phyloP scores from a whole-genome alignment of 2,329 filamentous ascomycete species.

The Coniochaeta prunicola region DNA sequence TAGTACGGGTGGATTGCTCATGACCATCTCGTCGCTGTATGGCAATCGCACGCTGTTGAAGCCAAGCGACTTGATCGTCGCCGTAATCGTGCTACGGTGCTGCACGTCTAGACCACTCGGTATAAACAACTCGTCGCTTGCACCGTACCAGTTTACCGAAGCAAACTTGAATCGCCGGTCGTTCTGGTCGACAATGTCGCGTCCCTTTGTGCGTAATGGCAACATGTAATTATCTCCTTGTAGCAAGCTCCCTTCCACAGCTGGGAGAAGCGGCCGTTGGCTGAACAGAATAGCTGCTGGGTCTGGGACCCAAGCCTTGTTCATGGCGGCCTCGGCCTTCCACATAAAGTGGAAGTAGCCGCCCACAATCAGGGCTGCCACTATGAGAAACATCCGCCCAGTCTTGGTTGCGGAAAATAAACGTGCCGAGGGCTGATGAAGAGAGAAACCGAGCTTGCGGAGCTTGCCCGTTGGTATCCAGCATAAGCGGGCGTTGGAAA shows the following conservation, averaged over 20 bases:
- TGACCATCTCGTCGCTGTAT: conserved; percentile 63
- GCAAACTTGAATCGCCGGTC: conserved; percentile 54
- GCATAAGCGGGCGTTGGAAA: neutral
- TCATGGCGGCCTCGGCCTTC: conserved; percentile 35
- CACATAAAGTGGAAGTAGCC: conserved; percentile 35
- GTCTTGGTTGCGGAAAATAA: conserved; percentile 6
- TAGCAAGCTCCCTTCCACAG: conserved; percentile 34
- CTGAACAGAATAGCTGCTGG: conserved; percentile 36
- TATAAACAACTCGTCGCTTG: conserved; percentile 59
- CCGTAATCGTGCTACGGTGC: conserved; percentile 53
- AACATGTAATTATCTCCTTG: conserved; percentile 36
- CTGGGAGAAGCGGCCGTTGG: conserved; percentile 37
- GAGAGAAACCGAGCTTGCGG: neutral
- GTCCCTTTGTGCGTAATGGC: conserved; percentile 51
- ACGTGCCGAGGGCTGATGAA: neutral
- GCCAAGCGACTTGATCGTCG: conserved; percentile 51
- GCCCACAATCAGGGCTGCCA: conserved; percentile 27
- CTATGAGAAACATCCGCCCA: conserved; percentile 27
- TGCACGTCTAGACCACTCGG: conserved; percentile 56
- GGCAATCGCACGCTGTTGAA: conserved; percentile 66
- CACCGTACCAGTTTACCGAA: conserved; percentile 66
- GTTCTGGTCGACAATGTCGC: conserved; percentile 51
- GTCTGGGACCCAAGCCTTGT: conserved; percentile 43
- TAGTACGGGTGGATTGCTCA: conserved; percentile 47
- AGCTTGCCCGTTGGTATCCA: neutral